Evolutionary conservation across 371 early-diverging fungal genomes (phyloP), one percentile per base, ranked within the genome.

Genomic region (Syncephalastrum monosporum): DNA sequence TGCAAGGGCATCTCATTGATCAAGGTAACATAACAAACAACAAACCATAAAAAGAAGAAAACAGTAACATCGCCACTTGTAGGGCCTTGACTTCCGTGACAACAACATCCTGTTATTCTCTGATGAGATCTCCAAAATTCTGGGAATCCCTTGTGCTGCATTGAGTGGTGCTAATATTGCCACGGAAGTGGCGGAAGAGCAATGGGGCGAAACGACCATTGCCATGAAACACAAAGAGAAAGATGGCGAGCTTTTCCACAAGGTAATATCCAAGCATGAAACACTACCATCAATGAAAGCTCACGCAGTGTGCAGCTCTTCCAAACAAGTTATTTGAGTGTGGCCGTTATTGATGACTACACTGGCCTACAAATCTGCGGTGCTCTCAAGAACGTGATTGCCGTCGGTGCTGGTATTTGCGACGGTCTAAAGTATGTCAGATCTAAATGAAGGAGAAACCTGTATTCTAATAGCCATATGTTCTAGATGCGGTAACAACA

Each of bases 131-230:
- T 53, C 45, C 27, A 53, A 49, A 15, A 55, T 63, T 23, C 77
- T 98, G 14, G 72, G 70, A 25, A 80, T 97, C 46, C 82, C 84
- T 13, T 84, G 91, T 24, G 79, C 85, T 45, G 91, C 91, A 16
- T 73, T 98, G 52, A 93, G 91, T 82, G 99, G 99, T 44, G 99
- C 99, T 50, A 99, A 99, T 75, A 94, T 98, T 64, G 98, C 99
- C 44, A 81, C 72, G 54, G 98, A 98, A 65, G 92, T 99, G 17
- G 96, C 97, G 2, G 81, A 81, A 68, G 94, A 92, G 57, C 75
- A 88, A 64, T 92, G 96, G 69, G 91, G 91, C 68, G 99, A 99
- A 70, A 88, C 93, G 1, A 98, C 99, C 1, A 87, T 95, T 56
- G 95, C 90, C 52, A 93, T 85, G 71, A 57, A 45, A 47, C 67